Evolutionary conservation across 768 basidiomycete species (phyloP).

Genomic region (Leccinum subtestaceum): DNA sequence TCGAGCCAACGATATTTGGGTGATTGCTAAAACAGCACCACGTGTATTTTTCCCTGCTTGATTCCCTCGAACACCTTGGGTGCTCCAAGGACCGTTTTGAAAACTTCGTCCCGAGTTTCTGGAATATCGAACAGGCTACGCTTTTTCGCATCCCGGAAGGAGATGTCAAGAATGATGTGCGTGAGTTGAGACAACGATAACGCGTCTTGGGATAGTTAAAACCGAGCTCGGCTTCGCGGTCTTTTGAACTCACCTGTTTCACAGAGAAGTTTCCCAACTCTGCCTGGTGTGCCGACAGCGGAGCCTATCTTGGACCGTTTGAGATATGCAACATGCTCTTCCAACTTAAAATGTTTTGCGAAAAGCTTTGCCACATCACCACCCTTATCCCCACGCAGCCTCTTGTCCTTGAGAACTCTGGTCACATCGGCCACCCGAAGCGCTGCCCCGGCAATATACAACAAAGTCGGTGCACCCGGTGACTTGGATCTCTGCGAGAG

Average conservation of each 20-base stretch:
- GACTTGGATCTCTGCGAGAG: slow-evolving; percentile 73
- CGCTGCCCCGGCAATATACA: slow-evolving; percentile 87
- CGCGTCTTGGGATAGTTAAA: slow-evolving; percentile 49
- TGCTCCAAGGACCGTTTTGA: slow-evolving; percentile 67
- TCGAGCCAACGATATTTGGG: background rate
- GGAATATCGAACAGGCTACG: slow-evolving; percentile 76
- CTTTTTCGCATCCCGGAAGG: slow-evolving; percentile 73
- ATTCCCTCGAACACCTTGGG: slow-evolving; percentile 60
- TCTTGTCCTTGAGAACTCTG: slow-evolving; percentile 65
- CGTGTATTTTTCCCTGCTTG: slow-evolving; percentile 66
- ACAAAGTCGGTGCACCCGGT: slow-evolving; percentile 80
- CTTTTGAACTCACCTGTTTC: slow-evolving; percentile 52
- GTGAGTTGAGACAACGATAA: slow-evolving; percentile 71
- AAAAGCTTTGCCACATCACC: slow-evolving; percentile 95
- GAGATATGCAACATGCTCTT: slow-evolving; percentile 83
- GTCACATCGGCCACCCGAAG: slow-evolving; percentile 89
- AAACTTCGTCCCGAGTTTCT: slow-evolving; percentile 79
- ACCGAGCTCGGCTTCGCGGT: background rate
- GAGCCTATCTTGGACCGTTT: slow-evolving; percentile 81
- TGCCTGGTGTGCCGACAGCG: slow-evolving; percentile 89
- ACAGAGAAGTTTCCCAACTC: slow-evolving; percentile 81
- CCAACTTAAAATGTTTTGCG: slow-evolving; percentile 89
- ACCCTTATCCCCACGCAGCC: slow-evolving; percentile 73
- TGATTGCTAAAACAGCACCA: slow-evolving; percentile 68
- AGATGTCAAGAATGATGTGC: slow-evolving; percentile 80